phyloP scores from a whole-genome alignment of 78 protist genomes.

The Guillardia theta region DNA sequence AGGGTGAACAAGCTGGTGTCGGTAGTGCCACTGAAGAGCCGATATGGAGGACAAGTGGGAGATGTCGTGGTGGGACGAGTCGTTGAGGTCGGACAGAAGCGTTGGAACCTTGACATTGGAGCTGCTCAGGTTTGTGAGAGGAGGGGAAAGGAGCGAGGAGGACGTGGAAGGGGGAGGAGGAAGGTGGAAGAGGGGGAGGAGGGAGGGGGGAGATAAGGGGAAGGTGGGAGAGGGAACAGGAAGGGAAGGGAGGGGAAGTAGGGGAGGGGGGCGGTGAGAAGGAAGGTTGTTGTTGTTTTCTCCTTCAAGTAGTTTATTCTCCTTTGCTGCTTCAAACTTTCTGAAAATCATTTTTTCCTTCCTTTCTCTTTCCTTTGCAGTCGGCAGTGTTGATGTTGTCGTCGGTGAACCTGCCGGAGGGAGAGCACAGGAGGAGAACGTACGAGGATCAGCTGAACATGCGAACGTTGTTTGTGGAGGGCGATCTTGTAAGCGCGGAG shows the following conservation, averaged over 20 bases:
- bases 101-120: conserved; percentile 45
- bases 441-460: conserved; percentile 48
- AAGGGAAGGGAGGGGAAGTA: no score
- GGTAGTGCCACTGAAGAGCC: not conserved
- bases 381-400: conserved; percentile 24
- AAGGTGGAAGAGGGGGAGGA: no score
- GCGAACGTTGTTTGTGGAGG: not conserved
- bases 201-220: no score
- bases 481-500: not conserved
- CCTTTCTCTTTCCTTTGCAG: not conserved
- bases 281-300: no score
- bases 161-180: no score
- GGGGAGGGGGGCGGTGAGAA: no score
- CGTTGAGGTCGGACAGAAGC: conserved; percentile 48
- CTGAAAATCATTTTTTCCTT: no score
- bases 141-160: no score
- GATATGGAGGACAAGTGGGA: conserved; percentile 45
- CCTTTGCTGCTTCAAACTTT: no score
- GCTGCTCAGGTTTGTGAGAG: not conserved
- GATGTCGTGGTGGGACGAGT: conserved; percentile 52
- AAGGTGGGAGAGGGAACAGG: no score
- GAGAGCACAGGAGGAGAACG: conserved; percentile 28
- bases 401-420: conserved; percentile 53
- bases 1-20: conserved; percentile 57
- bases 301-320: no score